Evolutionary conservation across 1,284 basidiomycete species (phyloP).

Genomic region (Boletus albobrunnescens): DNA sequence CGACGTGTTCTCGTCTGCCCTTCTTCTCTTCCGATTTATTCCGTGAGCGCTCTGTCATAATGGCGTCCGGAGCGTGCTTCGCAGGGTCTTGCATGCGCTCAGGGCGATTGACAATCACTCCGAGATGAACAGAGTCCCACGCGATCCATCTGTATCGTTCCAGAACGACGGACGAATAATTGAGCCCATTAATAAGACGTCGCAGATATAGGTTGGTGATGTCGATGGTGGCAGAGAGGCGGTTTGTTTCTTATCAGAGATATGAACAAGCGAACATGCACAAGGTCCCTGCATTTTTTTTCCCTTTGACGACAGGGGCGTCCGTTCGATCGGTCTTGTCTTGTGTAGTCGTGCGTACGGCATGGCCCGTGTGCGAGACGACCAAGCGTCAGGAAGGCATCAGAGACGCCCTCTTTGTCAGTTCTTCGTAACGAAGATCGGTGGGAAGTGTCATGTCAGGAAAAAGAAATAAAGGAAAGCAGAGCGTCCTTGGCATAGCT

Average conservation of each 20-base stretch:
- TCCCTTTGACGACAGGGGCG: not conserved
- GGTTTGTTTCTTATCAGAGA: conserved; percentile 11
- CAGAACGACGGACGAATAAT: conserved; percentile 3
- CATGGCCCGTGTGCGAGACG: not conserved
- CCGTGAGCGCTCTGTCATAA: conserved; percentile 4
- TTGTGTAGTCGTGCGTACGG: not conserved
- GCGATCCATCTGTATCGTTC: conserved; percentile 13
- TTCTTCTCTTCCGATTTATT: conserved; percentile 4
- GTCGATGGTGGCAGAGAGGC: not conserved
- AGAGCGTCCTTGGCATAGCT: conserved; percentile 6
- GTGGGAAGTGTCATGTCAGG: not conserved
- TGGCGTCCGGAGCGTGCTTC: conserved; percentile 8
- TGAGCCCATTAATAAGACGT: conserved; percentile 5
- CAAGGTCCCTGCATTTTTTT: conserved; percentile 5
- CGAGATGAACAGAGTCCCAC: conserved; percentile 20
- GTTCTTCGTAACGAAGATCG: not conserved
- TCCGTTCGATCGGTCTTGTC: conserved; percentile 3
- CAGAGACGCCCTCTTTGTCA: conserved; percentile 3
- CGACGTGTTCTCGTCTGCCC: not conserved
- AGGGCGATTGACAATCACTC: conserved; percentile 4
- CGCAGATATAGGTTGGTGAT: conserved; percentile 5
- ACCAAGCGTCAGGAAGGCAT: conserved; percentile 1
- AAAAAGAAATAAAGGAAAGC: not conserved
- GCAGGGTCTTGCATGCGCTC: not conserved
- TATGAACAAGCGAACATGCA: conserved; percentile 7